Conservation (phyloP, 768 basidiomycete genomes). For the Scleroderma citrinum region DNA sequence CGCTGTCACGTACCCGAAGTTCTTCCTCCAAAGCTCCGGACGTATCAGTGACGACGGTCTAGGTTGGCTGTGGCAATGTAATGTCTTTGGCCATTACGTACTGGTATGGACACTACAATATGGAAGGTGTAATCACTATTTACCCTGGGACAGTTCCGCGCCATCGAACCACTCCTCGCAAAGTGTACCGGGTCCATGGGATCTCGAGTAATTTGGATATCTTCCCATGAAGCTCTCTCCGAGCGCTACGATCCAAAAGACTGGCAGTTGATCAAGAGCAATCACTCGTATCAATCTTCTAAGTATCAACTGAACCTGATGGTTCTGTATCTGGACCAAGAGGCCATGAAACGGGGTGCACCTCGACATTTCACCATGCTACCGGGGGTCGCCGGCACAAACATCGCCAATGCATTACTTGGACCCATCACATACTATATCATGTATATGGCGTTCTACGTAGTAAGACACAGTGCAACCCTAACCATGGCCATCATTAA, state of each 20-base stretch:
- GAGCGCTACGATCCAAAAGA: conserved; percentile 55
- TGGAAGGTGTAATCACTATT: not conserved
- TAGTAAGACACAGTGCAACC: conserved; percentile 40
- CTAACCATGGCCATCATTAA: conserved; percentile 1
- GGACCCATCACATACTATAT: conserved; percentile 39
- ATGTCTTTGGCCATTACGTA: conserved; percentile 75
- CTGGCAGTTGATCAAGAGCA: conserved; percentile 61
- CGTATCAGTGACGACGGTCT: conserved; percentile 61
- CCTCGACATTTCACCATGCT: conserved; percentile 55
- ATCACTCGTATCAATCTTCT: conserved; percentile 59
- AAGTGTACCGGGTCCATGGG: conserved; percentile 38
- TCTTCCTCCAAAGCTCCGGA: conserved; percentile 52
- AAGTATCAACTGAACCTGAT: conserved; percentile 80
- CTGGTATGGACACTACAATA: conserved; percentile 44
- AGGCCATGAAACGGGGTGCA: conserved; percentile 27
- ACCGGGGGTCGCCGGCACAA: conserved; percentile 66
- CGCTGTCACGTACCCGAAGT: conserved; percentile 50
- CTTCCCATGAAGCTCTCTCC: conserved; percentile 60
- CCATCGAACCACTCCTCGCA: conserved; percentile 47
- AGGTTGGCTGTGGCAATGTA: conserved; percentile 82
- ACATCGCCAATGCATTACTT: conserved; percentile 46
- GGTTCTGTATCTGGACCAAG: conserved; percentile 46
- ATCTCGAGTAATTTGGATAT: conserved; percentile 72
- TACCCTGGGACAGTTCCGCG: conserved; percentile 50
- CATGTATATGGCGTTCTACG: conserved; percentile 54